A percentile compares a stretch with the other conserved stretches of the same genome.
Evolutionary conservation across 148 eudicot species (phyloP).

Genomic region (Heliamphora exappendiculata): DNA sequence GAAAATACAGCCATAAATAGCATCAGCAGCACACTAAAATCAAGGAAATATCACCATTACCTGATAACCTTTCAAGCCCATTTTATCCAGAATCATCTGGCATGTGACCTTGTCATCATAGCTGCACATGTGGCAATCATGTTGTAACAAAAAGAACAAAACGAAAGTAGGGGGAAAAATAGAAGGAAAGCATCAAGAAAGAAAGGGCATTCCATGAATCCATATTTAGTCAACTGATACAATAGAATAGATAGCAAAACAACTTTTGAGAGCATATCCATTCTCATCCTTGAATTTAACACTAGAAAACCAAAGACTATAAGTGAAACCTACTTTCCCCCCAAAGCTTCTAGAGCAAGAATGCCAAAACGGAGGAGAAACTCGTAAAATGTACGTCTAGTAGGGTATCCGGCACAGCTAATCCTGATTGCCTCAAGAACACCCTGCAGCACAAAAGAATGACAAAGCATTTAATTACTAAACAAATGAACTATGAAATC

Average conservation of each 20-base stretch:
- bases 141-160: slow-evolving; percentile 1
- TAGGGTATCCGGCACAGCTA: slow-evolving; percentile 99
- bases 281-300: not conserved
- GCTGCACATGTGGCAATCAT: slow-evolving; percentile 26
- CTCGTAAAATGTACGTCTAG: slow-evolving; percentile 88
- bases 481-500: not conserved
- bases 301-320: not conserved
- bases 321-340: slow-evolving; percentile 62
- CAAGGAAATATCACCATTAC: slow-evolving; percentile 26
- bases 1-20: not conserved
- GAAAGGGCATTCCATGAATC: too few relatives aligned
- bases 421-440: slow-evolving; percentile 99
- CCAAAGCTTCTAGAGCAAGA: slow-evolving; percentile 91
- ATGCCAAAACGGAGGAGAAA: slow-evolving; percentile 93
- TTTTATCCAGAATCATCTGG: slow-evolving; percentile 81
- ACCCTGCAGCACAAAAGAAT: slow-evolving; percentile 51
- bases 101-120: slow-evolving; percentile 80
- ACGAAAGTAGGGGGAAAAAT: not conserved
- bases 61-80: slow-evolving; percentile 96
- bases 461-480: slow-evolving; percentile 1
- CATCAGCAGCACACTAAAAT: not conserved
- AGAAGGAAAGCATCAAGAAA: slow-evolving; percentile 6
- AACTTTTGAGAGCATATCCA: not conserved
- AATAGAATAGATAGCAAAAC: not conserved
- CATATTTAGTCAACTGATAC: too few relatives aligned